Conservation (phyloP, 2,329 filamentous ascomycete genomes). For the Fusarium vanettenii region DNA sequence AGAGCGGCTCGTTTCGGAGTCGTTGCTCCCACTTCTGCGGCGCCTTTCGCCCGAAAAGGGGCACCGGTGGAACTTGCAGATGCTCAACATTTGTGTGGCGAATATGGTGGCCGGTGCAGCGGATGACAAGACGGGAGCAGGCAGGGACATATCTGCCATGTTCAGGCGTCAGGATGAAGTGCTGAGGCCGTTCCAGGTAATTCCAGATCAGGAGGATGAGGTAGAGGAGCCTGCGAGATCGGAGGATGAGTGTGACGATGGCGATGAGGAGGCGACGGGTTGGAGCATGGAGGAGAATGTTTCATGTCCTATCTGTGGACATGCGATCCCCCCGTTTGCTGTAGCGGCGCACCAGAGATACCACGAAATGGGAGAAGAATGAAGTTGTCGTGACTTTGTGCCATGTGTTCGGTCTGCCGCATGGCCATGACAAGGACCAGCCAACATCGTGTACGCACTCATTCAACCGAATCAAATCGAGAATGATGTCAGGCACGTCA, state of each 20-base stretch:
- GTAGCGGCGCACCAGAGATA: constrained; percentile 63
- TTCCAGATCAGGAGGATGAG: constrained; percentile 47
- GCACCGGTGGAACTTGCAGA: constrained; percentile 79
- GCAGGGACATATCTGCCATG: constrained; percentile 85
- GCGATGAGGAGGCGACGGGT: constrained; percentile 24
- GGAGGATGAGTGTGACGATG: constrained; percentile 36
- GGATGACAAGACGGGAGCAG: constrained; percentile 64
- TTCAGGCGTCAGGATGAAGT: constrained; percentile 80
- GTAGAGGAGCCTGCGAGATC: constrained; percentile 43
- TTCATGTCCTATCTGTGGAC: constrained; percentile 61
- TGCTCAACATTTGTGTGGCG: constrained; percentile 88
- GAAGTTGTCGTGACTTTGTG: not conserved
- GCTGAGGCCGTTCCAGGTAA: constrained; percentile 73
- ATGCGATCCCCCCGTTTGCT: constrained; percentile 67
- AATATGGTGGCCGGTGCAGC: constrained; percentile 78
- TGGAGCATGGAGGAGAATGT: constrained; percentile 49
- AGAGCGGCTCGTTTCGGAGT: constrained; percentile 76
- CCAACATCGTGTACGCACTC: not conserved
- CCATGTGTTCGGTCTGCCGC: not conserved
- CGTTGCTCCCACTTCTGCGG: constrained; percentile 77
- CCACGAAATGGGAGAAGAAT: constrained; percentile 48
- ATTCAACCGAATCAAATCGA: not conserved
- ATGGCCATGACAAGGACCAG: not conserved
- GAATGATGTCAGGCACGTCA: not conserved
- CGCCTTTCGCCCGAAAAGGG: constrained; percentile 76